Percentiles rank a stretch among this genome's conserved stretches.
These are phyloP conservation scores for Picochlorum costavermella DNA, from an alignment of 139 green algal species.

Conservation along the genomic window DNA sequence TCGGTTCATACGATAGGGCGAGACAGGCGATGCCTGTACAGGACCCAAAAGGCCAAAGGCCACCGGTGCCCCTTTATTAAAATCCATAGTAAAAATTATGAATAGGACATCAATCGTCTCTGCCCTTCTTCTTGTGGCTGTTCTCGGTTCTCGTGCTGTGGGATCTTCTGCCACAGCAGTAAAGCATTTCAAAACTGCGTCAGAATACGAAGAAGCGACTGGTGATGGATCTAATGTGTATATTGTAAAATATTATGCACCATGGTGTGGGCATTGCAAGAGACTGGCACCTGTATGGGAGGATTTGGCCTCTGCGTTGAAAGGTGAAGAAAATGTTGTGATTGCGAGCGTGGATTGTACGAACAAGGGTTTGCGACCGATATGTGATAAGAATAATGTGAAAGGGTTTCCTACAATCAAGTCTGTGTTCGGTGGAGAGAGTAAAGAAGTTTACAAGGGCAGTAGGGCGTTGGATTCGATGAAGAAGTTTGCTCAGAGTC, in stretches of 20 bases:
- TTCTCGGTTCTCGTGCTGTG: too few relatives aligned
- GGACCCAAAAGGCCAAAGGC: too few relatives aligned
- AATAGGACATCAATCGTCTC: too few relatives aligned
- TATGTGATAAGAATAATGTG: conserved; percentile 26
- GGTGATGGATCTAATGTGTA: conserved; percentile 11
- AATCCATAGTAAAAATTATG: too few relatives aligned
- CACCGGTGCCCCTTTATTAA: too few relatives aligned
- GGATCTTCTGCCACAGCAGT: too few relatives aligned
- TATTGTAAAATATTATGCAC: conserved; percentile 25
- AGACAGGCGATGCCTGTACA: too few relatives aligned
- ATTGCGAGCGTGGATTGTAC: conserved; percentile 31
- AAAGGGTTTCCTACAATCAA: conserved; percentile 28
- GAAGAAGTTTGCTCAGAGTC: conserved; percentile 11
- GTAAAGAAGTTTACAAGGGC: conserved; percentile 15
- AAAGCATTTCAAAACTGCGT: too few relatives aligned
- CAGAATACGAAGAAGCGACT: too few relatives aligned
- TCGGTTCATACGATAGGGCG: too few relatives aligned
- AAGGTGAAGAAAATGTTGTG: conserved; percentile 10
- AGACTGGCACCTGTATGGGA: conserved; percentile 27
- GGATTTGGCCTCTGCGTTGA: conserved; percentile 15
- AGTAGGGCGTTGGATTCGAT: conserved; percentile 14
- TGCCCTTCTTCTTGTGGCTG: too few relatives aligned
- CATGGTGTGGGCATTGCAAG: conserved; percentile 20
- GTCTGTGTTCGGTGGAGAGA: conserved; percentile 15
- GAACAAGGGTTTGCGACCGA: conserved; percentile 5